Evolutionary conservation across 2,329 filamentous ascomycete species (phyloP).

Genomic region (Neofusicoccum parvum): DNA sequence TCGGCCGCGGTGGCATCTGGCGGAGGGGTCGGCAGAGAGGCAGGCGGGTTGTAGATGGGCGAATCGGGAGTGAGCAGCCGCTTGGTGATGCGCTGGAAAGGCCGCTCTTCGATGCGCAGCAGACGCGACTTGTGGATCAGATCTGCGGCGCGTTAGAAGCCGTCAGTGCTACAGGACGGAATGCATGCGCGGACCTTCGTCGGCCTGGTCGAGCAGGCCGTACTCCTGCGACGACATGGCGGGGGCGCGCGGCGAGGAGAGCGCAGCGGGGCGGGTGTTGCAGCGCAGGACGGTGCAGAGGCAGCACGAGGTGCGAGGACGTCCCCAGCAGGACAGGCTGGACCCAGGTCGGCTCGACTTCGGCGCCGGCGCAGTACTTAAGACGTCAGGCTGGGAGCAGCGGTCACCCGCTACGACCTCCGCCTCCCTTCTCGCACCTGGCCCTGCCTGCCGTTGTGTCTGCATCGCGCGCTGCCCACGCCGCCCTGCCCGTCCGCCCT

Average conservation of each 20-base stretch:
- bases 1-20: constrained; percentile 58
- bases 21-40: constrained; percentile 66
- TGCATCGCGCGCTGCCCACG: background rate
- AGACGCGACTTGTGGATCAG: constrained; percentile 86
- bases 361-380: background rate
- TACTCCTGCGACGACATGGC: constrained; percentile 56
- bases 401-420: background rate
- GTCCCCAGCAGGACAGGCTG: too few species aligned
- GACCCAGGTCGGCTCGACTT: too few species aligned
- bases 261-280: background rate
- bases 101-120: constrained; percentile 86
- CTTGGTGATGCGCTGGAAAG: constrained; percentile 86
- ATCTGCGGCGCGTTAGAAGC: constrained; percentile 50
- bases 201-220: constrained; percentile 70
- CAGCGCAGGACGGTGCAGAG: background rate
- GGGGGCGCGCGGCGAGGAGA: background rate
- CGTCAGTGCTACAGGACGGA: background rate
- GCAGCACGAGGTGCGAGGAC: too few species aligned
- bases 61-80: constrained; percentile 71
- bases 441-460: background rate
- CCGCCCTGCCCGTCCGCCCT: background rate
- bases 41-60: constrained; percentile 59
- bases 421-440: background rate
- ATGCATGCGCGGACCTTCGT: constrained; percentile 55
- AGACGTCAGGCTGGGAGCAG: background rate